Evolutionary conservation across 805 yeast genomes (phyloP), one percentile per base, ranked within the genome.

Genomic region (Saturnispora sanitii): DNA sequence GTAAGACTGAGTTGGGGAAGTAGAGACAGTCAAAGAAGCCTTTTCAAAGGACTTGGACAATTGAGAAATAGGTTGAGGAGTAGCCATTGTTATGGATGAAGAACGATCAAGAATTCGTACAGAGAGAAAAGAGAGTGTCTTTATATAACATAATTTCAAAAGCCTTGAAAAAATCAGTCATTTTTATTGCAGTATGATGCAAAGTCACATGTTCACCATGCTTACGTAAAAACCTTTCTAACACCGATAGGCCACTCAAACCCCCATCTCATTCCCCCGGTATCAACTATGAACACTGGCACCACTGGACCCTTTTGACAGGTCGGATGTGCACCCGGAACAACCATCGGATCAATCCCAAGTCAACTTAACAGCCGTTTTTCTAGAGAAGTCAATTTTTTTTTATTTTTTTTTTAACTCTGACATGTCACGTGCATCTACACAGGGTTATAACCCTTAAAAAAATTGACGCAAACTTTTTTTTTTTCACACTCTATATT

Each of bases 1-100:
- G 61, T 73, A 82, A 15, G 88, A 79, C 35, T 52, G 40, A n/a
- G 83, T 76, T 45, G 94, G 94, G 4, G 92, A 82, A 21, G 90
- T 80, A 6, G 88, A 79, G 45, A 83, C 94, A 7, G 81, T 84
- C 38, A 56, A 37, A 8, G 51, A 43, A 27, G 78, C 68, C 43
- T 58, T 65, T 55, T 76, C 71, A 54, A 82, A 77, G 12, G 77
- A 59, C 42, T 70, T 61, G 45, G 75, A 74, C 41, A 74, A 55
- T 46, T 66, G 65, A 38, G 67, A 58, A 51, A 82, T 81, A 57
- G 80, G 80, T 61, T 77, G 78, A 40, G 85, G 83, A 31, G 77
- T 64, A 18, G 82, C 61, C 90, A 82, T 82, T 49, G 18, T 51
- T 17, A 3, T 6, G 11, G 26, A 23, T 23, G 6, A 11, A 11